Percentiles rank a stretch among this genome's conserved stretches.
Conservation (phyloP, 257 asterid genomes). For the Nicotiana sylvestris region DNA sequence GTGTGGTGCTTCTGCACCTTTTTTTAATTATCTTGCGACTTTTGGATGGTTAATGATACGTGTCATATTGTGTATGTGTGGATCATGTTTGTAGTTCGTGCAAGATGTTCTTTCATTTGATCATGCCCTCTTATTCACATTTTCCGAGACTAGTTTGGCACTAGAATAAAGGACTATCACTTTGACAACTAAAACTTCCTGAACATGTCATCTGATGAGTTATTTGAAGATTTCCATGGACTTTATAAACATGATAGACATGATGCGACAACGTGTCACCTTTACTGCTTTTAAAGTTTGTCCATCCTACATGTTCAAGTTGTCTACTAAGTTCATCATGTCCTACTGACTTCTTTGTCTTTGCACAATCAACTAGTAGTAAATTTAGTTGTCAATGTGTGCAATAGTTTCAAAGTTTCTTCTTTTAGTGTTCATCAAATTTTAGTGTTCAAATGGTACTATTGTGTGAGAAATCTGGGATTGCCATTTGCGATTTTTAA, state of each 20-base stretch:
- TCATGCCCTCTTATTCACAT: background rate
- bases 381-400: background rate
- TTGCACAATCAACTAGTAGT: background rate
- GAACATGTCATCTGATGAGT: background rate
- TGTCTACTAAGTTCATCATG: background rate
- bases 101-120: background rate
- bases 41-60: background rate
- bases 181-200: background rate
- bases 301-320: background rate
- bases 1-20: background rate
- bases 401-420: background rate
- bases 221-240: background rate
- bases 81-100: background rate
- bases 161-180: background rate
- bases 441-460: background rate
- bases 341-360: background rate
- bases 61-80: background rate
- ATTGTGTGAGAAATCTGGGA: background rate
- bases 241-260: background rate
- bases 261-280: background rate
- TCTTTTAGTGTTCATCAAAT: background rate
- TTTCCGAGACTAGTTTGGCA: background rate
- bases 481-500: background rate
- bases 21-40: background rate
- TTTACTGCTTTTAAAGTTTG: background rate